phyloP scores from a whole-genome alignment of 2,329 filamentous ascomycete genomes.

The Colletotrichum kahawae region DNA sequence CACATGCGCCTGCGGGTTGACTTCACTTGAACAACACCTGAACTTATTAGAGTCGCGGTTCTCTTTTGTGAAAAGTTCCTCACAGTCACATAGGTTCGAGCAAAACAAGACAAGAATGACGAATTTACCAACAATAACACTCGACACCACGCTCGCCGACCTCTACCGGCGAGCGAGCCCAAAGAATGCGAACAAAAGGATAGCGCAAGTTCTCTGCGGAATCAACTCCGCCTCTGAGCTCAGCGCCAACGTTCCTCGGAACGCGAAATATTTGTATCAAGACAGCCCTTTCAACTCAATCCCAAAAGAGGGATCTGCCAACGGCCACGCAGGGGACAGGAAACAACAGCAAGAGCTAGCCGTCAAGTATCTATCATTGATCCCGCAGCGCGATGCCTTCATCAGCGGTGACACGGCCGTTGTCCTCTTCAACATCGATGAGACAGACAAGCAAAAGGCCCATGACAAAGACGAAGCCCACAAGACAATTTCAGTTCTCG shows the following conservation, averaged over 20 bases:
- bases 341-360: conserved; percentile 26
- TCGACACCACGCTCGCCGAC: conserved; percentile 39
- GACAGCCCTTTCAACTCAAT: conserved; percentile 34
- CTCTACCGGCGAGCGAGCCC: conserved; percentile 34
- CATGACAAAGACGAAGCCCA: conserved; percentile 34
- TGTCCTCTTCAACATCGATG: conserved; percentile 34
- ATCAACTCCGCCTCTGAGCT: conserved; percentile 30
- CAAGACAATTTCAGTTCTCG: conserved; percentile 33
- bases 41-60: neutral
- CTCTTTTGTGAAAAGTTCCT: neutral
- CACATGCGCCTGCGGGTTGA: neutral
- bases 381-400: conserved; percentile 42
- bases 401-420: conserved; percentile 29
- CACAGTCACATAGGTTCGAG: neutral
- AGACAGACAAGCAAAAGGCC: conserved; percentile 22
- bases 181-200: conserved; percentile 24
- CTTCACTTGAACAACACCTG: neutral
- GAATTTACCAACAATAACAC: conserved; percentile 33
- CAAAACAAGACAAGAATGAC: neutral
- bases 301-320: conserved; percentile 1
- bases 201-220: conserved; percentile 35
- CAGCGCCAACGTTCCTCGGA: conserved; percentile 33
- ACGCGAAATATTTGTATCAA: conserved; percentile 41
- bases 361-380: conserved; percentile 38
- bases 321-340: neutral